Evolutionary conservation across 2,329 filamentous ascomycete species (phyloP).

Genomic region (Verticillium dahliae): DNA sequence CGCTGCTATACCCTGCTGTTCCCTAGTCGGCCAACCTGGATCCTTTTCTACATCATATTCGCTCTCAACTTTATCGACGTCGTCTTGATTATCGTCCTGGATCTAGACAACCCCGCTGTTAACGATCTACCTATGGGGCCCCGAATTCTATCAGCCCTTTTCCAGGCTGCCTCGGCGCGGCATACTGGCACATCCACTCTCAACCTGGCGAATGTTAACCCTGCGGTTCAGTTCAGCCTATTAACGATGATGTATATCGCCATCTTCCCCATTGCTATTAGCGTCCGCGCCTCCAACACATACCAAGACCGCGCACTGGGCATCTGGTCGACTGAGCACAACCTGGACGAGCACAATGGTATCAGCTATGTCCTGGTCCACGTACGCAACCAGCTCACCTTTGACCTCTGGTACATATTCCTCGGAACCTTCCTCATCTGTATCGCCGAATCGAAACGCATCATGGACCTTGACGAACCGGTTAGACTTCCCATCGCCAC

Average conservation of each 20-base stretch:
- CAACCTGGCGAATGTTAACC: conserved; percentile 39
- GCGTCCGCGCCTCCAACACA: conserved; percentile 52
- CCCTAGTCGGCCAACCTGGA: conserved; percentile 53
- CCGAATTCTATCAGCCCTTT: conserved; percentile 48
- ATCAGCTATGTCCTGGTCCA: conserved; percentile 24
- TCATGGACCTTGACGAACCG: conserved; percentile 4
- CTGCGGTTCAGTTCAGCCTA: conserved; percentile 50
- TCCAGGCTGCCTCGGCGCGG: conserved; percentile 46
- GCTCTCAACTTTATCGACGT: conserved; percentile 47
- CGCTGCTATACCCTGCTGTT: conserved; percentile 59
- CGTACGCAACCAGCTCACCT: conserved; percentile 29
- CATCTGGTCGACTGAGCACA: conserved; percentile 36
- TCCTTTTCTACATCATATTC: conserved; percentile 42
- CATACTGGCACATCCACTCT: conserved; percentile 45
- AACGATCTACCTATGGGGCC: conserved; percentile 33
- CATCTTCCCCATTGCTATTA: conserved; percentile 54
- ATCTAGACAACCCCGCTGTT: conserved; percentile 45
- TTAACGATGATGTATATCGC: conserved; percentile 63
- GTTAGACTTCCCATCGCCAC: not conserved
- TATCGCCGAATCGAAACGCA: conserved; percentile 10
- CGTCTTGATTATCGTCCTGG: conserved; percentile 44
- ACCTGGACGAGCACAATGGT: conserved; percentile 19
- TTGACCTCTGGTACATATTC: conserved; percentile 35
- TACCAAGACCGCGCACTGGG: conserved; percentile 58
- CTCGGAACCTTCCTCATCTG: conserved; percentile 29